Evolutionary conservation across 2,329 filamentous ascomycete genomes (phyloP).

Genomic region (Xylaria sp.): DNA sequence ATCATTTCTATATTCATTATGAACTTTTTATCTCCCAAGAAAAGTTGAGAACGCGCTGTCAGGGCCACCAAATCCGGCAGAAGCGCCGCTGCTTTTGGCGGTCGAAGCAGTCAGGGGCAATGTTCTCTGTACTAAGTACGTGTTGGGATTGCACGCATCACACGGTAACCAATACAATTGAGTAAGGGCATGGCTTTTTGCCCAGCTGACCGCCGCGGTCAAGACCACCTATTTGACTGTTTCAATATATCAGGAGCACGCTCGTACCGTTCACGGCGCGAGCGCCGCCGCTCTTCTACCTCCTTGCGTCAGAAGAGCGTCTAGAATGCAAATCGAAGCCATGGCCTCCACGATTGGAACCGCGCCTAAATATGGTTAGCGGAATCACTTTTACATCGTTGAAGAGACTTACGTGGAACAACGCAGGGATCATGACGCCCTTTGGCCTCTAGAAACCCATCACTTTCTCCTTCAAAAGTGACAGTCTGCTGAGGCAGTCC

Average conservation of each 20-base stretch:
- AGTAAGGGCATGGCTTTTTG: too few relatives aligned
- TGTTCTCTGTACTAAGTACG: too few relatives aligned
- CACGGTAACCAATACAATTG: too few relatives aligned
- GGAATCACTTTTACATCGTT: constrained; percentile 4
- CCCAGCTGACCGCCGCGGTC: too few relatives aligned
- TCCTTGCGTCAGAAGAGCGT: constrained; percentile 22
- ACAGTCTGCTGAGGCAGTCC: constrained; percentile 86
- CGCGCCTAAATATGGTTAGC: constrained; percentile 62
- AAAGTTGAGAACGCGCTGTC: too few relatives aligned
- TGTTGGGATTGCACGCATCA: too few relatives aligned
- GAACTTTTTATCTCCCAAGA: too few relatives aligned
- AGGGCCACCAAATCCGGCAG: too few relatives aligned
- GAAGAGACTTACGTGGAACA: constrained; percentile 63
- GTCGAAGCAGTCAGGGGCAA: too few relatives aligned
- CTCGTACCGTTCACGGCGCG: constrained; percentile 11
- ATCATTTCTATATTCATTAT: too few relatives aligned
- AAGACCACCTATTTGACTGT: too few relatives aligned
- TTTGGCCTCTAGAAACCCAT: constrained; percentile 87
- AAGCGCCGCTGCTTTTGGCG: too few relatives aligned
- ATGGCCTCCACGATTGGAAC: constrained; percentile 92
- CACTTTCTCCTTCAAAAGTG: constrained; percentile 75
- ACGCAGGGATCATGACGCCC: constrained; percentile 95
- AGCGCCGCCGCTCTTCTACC: constrained; percentile 16
- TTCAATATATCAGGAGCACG: neutral
- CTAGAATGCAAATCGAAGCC: constrained; percentile 59